Evolutionary conservation across 768 basidiomycete genomes (phyloP), one percentile per base, ranked within the genome.

Genomic region (Artomyces pyxidatus): DNA sequence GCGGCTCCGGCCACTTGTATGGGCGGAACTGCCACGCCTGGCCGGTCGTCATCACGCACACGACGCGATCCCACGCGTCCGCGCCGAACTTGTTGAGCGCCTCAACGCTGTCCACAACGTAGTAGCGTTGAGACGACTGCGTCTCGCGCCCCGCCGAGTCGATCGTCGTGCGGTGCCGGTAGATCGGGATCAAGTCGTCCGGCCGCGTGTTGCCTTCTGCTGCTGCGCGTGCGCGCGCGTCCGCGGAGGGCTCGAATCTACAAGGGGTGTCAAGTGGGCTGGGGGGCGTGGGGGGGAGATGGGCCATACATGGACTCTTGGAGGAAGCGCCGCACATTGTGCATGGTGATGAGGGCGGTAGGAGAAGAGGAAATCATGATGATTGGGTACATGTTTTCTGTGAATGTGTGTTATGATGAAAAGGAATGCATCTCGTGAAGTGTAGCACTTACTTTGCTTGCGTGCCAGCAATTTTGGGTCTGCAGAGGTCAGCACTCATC

Each of bases 1-100:
- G 81, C 1, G 96, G 96, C 60, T 98, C 93, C 43, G 76, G 83
- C 95, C 95, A 99, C 63, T 95, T 94, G 70, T 98, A 98, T 16
- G 89, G 86, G 49, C 84, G 75, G 68, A 99, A 99, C 63, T 99
- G 96, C 96, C 96, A 97, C 27, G 88, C 85, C 58, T 98, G 95
- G 1, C 96, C 96, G 0, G 96, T 99, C 8, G 96, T 98, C 81
- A 96, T 85, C 14, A 99, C 95, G 56, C 94, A 96, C 4, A 96
- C 85, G 4, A 99, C 96, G 30, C 95, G 79, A 48, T 97, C 93
- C 94, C 95, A 97, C 2, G 91, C 87, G 52, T 96, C 94, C 3
- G 85, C 73, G 4, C 87, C 88, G 55, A 99, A 93, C 67, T 97
- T 97, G 28, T 80, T 76, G 21, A 99, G 70, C 1, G 95, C 92